Base-by-base conservation (phyloP, 805 yeast genomes). In the Starmerella etchellsii region DNA sequence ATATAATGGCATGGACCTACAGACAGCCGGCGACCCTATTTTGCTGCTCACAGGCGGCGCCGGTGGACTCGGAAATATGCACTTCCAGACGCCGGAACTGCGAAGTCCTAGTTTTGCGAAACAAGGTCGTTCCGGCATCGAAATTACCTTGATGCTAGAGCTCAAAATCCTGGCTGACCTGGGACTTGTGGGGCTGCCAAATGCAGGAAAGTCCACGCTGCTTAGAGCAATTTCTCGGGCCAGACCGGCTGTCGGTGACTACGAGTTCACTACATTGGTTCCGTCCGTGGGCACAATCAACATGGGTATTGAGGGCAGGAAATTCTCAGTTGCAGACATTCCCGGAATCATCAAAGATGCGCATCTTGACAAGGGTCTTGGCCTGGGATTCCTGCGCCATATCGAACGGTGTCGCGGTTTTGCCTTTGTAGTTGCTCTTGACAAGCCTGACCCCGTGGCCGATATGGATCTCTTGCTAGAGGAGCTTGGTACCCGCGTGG, bases 11-110 rank as follows among this genome's bases (percentile, higher is more conserved):
- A 55, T 83, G 21, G 98, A 91, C 59, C 68, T 43, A 59, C 66
- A 47, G 74, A 77, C 15, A 67, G 54, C 83, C 0, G 69, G 69
- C 2, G 71, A 69, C 34, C 95, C 97, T 1, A 58, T 78, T 3
- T 62, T 81, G 38, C 52, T 91, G 16, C 54, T 87, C 34, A 71
- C 70, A 51, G 98, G 98, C 32, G 98, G 98, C 9, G 67, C 69
- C 47, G 97, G 97, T 18, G 98, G 98, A 0, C 68, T 88, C 65
- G 98, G 98, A 1, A 91, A 91, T 59, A 84, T 84, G 91, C 95
- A 88, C 58, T 91, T 91, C 56, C 66, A 82, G 36, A 84, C 95
- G 1, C 69, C 78, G 34, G 73, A 75, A 37, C 76, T 91, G 43
- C 72, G 96, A 45, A 88, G 85, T 53, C 98, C 98, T 13, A 66